Base-by-base conservation (phyloP, 2,329 filamentous ascomycete genomes). In the Hortaea sp. region DNA sequence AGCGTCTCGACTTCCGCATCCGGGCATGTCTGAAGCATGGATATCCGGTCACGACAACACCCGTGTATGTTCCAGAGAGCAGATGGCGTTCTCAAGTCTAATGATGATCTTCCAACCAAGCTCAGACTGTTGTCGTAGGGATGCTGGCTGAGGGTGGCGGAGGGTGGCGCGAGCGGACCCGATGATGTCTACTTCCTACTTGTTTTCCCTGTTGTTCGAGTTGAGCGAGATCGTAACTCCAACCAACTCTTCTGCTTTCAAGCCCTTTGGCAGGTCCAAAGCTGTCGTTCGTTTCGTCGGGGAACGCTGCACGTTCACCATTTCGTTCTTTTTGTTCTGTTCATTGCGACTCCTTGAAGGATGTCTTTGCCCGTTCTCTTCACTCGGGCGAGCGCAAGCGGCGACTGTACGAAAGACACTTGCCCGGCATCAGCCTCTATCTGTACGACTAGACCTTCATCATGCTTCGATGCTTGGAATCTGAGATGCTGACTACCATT, bases 381-480 rank as follows among this genome's bases (percentile, higher is more conserved):
- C 9, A 20, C 42, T 37, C 42, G 42, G 2, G 42, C 42, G 12
- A 35, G 30, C 20, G 31, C 27, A 7, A 43, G 32, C 32, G 42
- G 27, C 20, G 42, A 27, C 13, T 43, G 42, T 27, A 43, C 31
- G 7, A 43, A 43, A 38, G 42, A 43, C 32, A 43, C 42, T n/a
- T 43, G 42, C 13, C 42, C 42, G 7, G 42, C 42, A 12, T 35
- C 30, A 13, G 13, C n/a, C 10, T 43, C 42, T 7, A 43, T 43
- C 31, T 43, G 42, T 43, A n/a, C n/a, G 42, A n/a, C 37, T 13
- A 35, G n/a, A 9, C 37, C 37, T 35, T 28, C 7, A 4, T 29
- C 29, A 42, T 9, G 5, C 29, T 20, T 20, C 6, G 40, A 30
- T n/a, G 9, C n/a, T 29, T 7, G 12, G 9, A 42, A 12, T 27